Conservation (phyloP, 1,284 basidiomycete species). For the Heterobasidion annosum region DNA sequence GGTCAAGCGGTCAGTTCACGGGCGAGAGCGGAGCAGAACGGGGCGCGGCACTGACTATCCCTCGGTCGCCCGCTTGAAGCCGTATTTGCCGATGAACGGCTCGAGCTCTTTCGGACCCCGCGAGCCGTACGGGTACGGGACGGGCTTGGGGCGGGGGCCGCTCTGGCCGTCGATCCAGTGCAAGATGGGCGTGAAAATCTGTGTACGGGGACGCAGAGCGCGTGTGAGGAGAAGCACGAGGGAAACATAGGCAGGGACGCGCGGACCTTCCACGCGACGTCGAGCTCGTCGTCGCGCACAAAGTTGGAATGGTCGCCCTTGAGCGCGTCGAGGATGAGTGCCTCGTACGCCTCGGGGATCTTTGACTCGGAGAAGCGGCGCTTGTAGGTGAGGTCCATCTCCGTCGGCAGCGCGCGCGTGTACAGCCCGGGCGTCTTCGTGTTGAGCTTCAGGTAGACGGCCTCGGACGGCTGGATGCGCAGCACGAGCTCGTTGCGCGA, state of each 20-base stretch:
- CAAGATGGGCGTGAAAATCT: conserved; percentile 93
- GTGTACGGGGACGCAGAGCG: neutral
- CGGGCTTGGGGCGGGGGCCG: conserved; percentile 59
- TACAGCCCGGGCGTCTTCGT: conserved; percentile 86
- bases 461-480: conserved; percentile 91
- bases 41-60: conserved; percentile 57
- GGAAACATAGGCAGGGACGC: too few species aligned
- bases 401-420: conserved; percentile 84
- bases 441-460: conserved; percentile 93
- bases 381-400: conserved; percentile 98
- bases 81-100: conserved; percentile 66
- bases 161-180: conserved; percentile 86
- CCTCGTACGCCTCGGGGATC: conserved; percentile 94
- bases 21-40: too few species aligned
- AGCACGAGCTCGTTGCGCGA: conserved; percentile 92
- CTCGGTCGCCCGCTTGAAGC: conserved; percentile 62
- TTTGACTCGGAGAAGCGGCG: conserved; percentile 80
- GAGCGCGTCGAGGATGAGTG: conserved; percentile 83
- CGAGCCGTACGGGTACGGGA: conserved; percentile 84
- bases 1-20: too few species aligned
- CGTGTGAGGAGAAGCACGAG: neutral
- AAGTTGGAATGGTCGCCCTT: conserved; percentile 89
- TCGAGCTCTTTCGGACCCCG: conserved; percentile 86
- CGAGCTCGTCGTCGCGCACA: conserved; percentile 91
- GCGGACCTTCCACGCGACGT: conserved; percentile 86